Evolutionary conservation across 2,329 filamentous ascomycete genomes (phyloP), one percentile per base, ranked within the genome.

Genomic region (Ilyonectria robusta): DNA sequence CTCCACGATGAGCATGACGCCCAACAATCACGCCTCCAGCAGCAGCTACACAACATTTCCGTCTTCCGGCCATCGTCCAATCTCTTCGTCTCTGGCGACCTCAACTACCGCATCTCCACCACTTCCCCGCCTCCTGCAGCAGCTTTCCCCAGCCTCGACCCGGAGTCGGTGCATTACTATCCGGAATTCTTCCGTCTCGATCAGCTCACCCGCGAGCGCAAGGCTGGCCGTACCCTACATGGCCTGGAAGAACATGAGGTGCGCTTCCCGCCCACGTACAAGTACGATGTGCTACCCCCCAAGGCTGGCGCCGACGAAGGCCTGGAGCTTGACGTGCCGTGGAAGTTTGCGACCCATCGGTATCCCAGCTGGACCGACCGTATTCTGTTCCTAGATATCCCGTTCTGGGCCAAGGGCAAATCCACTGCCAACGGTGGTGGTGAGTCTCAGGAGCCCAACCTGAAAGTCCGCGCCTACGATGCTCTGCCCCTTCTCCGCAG

Each of bases 351-450:
- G 8, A 84, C 85, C 64, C 93, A 97, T 78, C 91, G 96, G 51
- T 97, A 93, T 87, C 95, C 96, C 1, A 91, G 92, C 76, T 98
- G 95, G 96, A 97, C 94, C 75, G 96, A 98, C 80, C 90, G 96
- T 4, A 91, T 98, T 21, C 84, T 98, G 21, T 98, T 91, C 79
- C 84, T 95, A 3, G 88, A 92, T 58, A 81, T 87, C 23, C 89
- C 87, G 21, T 79, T 80, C 23, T 90, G 87, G 86, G 77, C 85
- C 44, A 80, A 80, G 75, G 78, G 70, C 35, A 65, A 65, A 40
- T 44, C 56, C 19, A 40, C 37, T 40, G 37, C 37, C 13, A 40
- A 42, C 17, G 6, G n/a, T 3, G 47, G 62, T 61, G 19, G 65
- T 70, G 33, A 55, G 15, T 40, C 62, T 19, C 57, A 76, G 53